phyloP scores from a whole-genome alignment of 352 stramenopile species.

The Globisporangium paddicum region DNA sequence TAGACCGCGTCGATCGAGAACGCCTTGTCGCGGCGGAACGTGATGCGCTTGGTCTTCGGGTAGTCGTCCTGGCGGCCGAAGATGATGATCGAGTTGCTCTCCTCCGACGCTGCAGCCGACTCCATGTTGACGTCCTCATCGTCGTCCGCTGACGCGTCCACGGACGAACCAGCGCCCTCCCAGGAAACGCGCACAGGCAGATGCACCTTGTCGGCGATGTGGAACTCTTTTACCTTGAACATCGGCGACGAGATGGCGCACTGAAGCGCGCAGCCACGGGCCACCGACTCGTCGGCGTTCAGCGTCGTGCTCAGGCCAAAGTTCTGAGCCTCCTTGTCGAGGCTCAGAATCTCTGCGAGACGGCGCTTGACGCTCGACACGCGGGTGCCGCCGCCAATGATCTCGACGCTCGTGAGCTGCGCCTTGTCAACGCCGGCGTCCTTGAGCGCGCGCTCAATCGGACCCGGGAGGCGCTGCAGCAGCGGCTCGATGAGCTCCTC shows the following conservation, averaged over 20 bases:
- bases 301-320: constrained; percentile 97
- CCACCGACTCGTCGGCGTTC: constrained; percentile 98
- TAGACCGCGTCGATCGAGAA: constrained; percentile 93
- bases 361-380: constrained; percentile 95
- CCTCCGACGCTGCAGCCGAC: constrained; percentile 24
- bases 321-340: constrained; percentile 93
- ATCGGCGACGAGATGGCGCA: constrained; percentile 98
- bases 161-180: constrained; percentile 65
- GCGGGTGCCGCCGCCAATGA: constrained; percentile 94
- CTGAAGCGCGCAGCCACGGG: constrained; percentile 95
- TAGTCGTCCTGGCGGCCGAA: constrained; percentile 96
- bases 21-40: constrained; percentile 88
- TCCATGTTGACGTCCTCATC: constrained; percentile 89
- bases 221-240: constrained; percentile 96
- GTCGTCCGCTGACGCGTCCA: constrained; percentile 61
- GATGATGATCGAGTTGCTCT: constrained; percentile 91
- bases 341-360: constrained; percentile 88
- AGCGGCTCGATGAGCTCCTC: constrained; percentile 91
- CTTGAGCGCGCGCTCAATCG: constrained; percentile 78
- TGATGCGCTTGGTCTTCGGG: constrained; percentile 97
- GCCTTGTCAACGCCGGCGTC: constrained; percentile 89
- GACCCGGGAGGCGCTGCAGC: constrained; percentile 75
- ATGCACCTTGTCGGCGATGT: constrained; percentile 83
- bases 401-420: constrained; percentile 93
- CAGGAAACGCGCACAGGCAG: constrained; percentile 94